Percentiles rank a stretch among this genome's conserved stretches.
Conservation (phyloP, 768 basidiomycete species). For the Auricularia sp. region DNA sequence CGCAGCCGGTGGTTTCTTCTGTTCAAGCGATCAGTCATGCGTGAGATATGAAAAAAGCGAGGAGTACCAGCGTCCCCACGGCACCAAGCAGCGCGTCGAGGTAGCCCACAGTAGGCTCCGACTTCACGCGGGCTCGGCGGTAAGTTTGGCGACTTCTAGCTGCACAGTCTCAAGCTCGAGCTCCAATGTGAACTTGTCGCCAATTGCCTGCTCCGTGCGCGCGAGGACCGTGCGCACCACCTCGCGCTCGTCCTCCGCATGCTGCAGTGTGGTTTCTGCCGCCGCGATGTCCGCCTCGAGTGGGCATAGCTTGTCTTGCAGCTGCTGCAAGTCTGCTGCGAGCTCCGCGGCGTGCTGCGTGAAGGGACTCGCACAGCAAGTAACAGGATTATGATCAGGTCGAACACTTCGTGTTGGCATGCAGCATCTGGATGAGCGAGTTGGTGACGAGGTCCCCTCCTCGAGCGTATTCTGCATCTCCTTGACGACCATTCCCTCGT, state of each 20-base stretch:
- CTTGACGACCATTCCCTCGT: too few species aligned
- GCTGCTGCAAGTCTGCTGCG: conserved; percentile 29
- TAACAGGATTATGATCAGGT: too few species aligned
- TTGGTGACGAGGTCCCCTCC: too few species aligned
- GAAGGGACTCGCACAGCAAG: too few species aligned
- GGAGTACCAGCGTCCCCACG: conserved; percentile 63
- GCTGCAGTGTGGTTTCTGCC: conserved; percentile 48
- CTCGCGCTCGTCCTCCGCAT: conserved; percentile 42
- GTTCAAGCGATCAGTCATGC: conserved; percentile 2
- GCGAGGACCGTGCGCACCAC: conserved; percentile 51
- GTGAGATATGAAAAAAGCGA: neutral
- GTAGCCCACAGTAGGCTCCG: conserved; percentile 82
- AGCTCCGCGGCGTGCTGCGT: neutral
- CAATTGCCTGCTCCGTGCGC: conserved; percentile 57
- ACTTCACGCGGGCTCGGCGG: conserved; percentile 66
- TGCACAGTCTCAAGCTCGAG: conserved; percentile 81
- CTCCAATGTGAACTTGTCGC: conserved; percentile 76
- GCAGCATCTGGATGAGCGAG: too few species aligned
- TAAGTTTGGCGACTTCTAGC: conserved; percentile 70
- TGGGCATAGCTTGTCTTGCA: conserved; percentile 47
- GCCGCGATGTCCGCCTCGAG: conserved; percentile 69
- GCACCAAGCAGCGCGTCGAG: conserved; percentile 89
- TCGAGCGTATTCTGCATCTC: too few species aligned
- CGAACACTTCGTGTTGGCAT: too few species aligned
- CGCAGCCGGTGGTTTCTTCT: conserved; percentile 56